Base-by-base conservation (phyloP, 768 basidiomycete species). In the Boletus speciosus region DNA sequence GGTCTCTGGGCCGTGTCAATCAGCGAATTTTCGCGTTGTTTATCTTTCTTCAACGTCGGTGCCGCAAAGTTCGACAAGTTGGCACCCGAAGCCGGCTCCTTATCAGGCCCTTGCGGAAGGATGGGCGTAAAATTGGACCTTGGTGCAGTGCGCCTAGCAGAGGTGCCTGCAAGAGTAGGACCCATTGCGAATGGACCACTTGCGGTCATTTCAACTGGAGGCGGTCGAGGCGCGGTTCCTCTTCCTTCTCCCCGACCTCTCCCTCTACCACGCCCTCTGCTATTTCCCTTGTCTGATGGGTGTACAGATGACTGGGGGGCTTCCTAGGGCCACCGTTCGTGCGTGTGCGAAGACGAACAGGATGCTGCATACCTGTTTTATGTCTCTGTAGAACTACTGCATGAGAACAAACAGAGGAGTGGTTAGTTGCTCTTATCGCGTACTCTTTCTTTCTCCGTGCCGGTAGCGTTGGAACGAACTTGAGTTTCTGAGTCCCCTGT, bases 121-220 rank as follows among this genome's bases (percentile, higher is more conserved):
- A 73, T 66, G 1, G 86, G 77, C 16, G 81, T 71, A 54, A 86
- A 81, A 60, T 81, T 81, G 16, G 85, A 78, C 21, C 80, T 81
- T 16, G 82, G 78, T 8, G 76, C 71, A 34, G 78, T 70, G 48
- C 82, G 79, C 14, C 76, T 75, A 54, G 72, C 65, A 42, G 76
- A 79, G 47, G 74, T 77, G 31, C 86, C 85, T 9, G 80, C 80
- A 60, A 88, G 76, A 23, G 87, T 78, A 34, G 90, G 90, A 21
- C 90, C 90, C 83, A 93, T 85, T 19, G 90, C 88, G 61, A 93
- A 93, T 14, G 90, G 90, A 4, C 90, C 90, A 63, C 88, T 90
- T 1, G 90, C 90, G 16, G 81, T 86, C 90, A 93, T 90, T 71
- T 88, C 85, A 7, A 74, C 74, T 2, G 79, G 70, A 44, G 84